Evolutionary conservation across 768 basidiomycete species (phyloP).

Genomic region (Terana coerulea): DNA sequence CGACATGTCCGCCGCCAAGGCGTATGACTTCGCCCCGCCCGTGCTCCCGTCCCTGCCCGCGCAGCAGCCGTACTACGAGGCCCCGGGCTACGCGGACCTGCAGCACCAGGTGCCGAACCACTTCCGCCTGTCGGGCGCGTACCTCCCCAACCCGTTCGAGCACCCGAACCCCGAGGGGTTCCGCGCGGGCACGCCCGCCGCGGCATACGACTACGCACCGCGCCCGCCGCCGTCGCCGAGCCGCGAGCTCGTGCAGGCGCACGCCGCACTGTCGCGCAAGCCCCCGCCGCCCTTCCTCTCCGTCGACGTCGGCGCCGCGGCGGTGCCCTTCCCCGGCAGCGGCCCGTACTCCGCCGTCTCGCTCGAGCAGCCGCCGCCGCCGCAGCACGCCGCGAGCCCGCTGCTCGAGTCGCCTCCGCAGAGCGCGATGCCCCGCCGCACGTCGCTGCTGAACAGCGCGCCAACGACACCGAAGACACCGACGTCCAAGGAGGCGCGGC

Average conservation of each 20-base stretch:
- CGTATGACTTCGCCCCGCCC: no score
- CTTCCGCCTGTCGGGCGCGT: constrained; percentile 1
- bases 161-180: neutral
- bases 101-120: neutral
- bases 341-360: constrained; percentile 15
- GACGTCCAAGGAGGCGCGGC: neutral
- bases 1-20: neutral
- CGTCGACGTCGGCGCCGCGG: constrained; percentile 13
- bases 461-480: neutral
- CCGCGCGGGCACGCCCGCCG: neutral
- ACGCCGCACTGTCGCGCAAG: constrained; percentile 17
- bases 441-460: constrained; percentile 19
- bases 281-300: constrained; percentile 17
- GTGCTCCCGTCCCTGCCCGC: neutral
- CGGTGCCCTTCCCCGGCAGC: neutral
- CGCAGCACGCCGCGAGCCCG: constrained; percentile 14
- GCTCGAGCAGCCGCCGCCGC: constrained; percentile 3
- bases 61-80: neutral
- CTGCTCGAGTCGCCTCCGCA: constrained; percentile 4
- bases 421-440: constrained; percentile 4
- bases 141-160: constrained; percentile 12
- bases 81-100: neutral
- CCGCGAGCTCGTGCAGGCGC: neutral
- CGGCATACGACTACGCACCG: constrained; percentile 5
- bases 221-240: neutral